Base-by-base conservation (phyloP, 108 stramenopile genomes). In the Skeletonema menzelii region DNA sequence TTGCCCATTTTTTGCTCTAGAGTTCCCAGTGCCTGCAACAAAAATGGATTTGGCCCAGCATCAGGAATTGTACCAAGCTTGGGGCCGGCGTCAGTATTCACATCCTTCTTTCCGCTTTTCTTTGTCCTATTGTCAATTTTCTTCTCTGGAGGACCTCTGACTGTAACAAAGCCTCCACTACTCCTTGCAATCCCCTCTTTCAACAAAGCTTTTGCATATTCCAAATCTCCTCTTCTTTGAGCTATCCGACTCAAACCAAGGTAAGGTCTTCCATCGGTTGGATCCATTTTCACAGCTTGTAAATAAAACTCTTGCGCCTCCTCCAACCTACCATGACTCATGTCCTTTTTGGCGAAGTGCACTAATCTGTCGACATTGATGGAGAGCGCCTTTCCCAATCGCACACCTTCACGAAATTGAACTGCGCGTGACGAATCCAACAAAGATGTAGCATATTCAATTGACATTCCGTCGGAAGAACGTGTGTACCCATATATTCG, bases 231-330 rank as follows among this genome's bases (percentile, higher is more conserved):
- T 59, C 93, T 85, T 14, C 89, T 75, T 74, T 91, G 72, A 10
- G 91, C 90, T 55, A 91, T 90, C 46, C 86, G 77, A 59, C 88
- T 85, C 59, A 95, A 74, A n/a, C 94, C 94, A 22, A 95, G 77
- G 62, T 92, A 95, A 20, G 90, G 85, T 67, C 91, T 67, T 19
- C 94, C 94, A 78, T 95, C 91, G 20, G 79, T 83, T 5, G 91
- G 90, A 69, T 91, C 87, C 62, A 91, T 85, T 26, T 63, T 42
- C 40, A 89, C 60, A 2, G 87, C 87, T 71, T 77, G 10, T 27
- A 76, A 53, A 68, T 91, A 91, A 38, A 69, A 74, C 38, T 84
- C 86, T 69, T 83, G 69, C 12, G 90, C 90, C 71, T 91, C 90
- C 56, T 88, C 87, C 44, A 91, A 31, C 22, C 84, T 71, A 5